Evolutionary conservation across 306 rosid species (phyloP), one percentile per base, ranked within the genome.

Genomic region (Vigna mungo): DNA sequence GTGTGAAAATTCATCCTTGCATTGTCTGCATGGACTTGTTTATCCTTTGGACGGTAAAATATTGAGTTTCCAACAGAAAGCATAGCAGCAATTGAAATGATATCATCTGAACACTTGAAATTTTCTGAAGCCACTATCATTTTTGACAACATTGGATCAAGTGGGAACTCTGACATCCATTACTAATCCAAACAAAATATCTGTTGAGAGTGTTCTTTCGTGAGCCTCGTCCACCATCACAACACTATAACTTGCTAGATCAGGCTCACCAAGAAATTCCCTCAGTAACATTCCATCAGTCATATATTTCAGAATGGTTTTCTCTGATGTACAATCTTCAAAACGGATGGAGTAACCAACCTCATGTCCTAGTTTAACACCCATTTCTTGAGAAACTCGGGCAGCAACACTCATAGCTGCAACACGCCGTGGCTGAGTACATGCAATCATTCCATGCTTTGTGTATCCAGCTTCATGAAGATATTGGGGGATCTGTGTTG

Each of bases 211-310:
- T 75, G 99, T 95, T 68, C 99, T 89, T 88, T 95, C 99, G 68
- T 95, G 99, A 85, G 97, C 99, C 93, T 95, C 99, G 72, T 95
- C 99, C 90, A 95, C 97, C 99, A 95, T 95, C 79, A 92, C 90
- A 81, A 95, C 97, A 88, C 99, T 94, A 77, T 95, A 95, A 85
- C 97, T 80, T 44, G 88, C 89, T 18, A 95, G 91, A 87, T 95
- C 98, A 39, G 97, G 97, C 75, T 95, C 97, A 13, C 98, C 93
- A 81, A 95, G 94, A 84, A 95, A 95, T 80, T 92, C 98, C 71
- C 96, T 83, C 87, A 95, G 80, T 59, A 95, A 80, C 98, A 95
- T 95, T 81, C 98, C 97, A 95, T 95, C 98, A 0, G 98, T 95
- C 98, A 95, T 92, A 81, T 92, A 92, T 82, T 95, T 95, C 61